phyloP scores from a whole-genome alignment of 139 green algal species.

The Chlorella sp. region DNA sequence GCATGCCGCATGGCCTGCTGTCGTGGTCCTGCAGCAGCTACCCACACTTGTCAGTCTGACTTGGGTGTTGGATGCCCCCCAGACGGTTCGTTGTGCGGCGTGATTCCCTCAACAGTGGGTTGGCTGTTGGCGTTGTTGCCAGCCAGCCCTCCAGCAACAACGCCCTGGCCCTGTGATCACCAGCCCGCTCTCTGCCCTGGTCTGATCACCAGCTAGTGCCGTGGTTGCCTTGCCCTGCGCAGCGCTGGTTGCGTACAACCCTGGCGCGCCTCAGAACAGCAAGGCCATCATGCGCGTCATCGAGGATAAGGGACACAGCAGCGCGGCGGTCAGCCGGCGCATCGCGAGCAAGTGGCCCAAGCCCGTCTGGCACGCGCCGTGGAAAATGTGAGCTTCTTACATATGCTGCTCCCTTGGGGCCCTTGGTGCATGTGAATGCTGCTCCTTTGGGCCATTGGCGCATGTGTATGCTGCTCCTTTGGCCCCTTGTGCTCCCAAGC shows the following conservation, averaged over 20 bases:
- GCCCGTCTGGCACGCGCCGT: conserved; percentile 90
- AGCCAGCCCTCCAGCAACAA: background rate
- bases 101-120: too few relatives aligned
- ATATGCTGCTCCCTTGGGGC: too few relatives aligned
- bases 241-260: background rate
- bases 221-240: background rate
- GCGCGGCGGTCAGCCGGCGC: conserved; percentile 65
- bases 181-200: background rate
- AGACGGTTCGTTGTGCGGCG: too few relatives aligned
- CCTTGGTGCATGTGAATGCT: too few relatives aligned
- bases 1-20: too few relatives aligned
- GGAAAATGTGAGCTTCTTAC: conserved; percentile 52
- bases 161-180: background rate
- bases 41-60: too few relatives aligned
- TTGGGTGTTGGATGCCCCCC: too few relatives aligned
- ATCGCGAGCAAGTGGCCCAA: conserved; percentile 87
- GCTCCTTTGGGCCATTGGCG: too few relatives aligned
- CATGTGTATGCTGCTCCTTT: too few relatives aligned
- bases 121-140: too few relatives aligned
- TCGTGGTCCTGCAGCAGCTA: too few relatives aligned
- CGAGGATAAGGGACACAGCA: conserved; percentile 40
- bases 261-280: conserved; percentile 8
- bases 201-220: background rate
- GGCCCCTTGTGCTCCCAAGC: too few relatives aligned
- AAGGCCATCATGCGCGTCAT: conserved; percentile 41